Conservation (phyloP, 192 early-diverging fungal genomes). For the Spizellomyces sp. region DNA sequence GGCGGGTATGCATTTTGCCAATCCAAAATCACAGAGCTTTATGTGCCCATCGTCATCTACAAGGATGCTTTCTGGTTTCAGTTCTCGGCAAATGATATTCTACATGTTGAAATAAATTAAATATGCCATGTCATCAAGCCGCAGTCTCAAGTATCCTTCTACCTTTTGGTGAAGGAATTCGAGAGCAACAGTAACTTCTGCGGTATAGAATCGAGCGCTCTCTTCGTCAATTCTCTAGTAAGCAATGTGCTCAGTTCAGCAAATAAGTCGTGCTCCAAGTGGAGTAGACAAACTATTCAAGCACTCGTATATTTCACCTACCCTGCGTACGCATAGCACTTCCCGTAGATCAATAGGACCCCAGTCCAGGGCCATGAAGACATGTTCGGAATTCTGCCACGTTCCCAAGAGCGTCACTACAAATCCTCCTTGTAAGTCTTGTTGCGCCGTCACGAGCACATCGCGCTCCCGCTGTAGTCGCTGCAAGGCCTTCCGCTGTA, state of each 20-base stretch:
- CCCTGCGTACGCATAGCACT: background rate
- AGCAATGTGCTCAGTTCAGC: background rate
- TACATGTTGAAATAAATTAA: conserved; percentile 39
- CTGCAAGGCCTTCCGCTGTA: background rate
- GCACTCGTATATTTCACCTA: background rate
- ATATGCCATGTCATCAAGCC: too few relatives aligned
- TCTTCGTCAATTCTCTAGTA: conserved; percentile 83
- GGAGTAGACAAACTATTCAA: background rate
- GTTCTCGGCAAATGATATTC: conserved; percentile 91
- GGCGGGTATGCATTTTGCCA: conserved; percentile 58
- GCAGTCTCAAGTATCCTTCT: conserved; percentile 32
- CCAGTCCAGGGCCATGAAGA: background rate
- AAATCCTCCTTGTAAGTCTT: background rate
- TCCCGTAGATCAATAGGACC: background rate
- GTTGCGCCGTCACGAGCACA: background rate
- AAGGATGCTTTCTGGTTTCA: conserved; percentile 86
- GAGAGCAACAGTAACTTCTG: conserved; percentile 90
- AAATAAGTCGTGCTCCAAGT: background rate
- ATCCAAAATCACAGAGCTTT: conserved; percentile 89
- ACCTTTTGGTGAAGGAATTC: conserved; percentile 83
- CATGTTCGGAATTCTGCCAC: background rate
- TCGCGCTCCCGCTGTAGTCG: background rate
- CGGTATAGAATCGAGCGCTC: conserved; percentile 93
- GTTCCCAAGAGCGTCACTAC: background rate
- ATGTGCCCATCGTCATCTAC: conserved; percentile 78